Base-by-base conservation (phyloP, 176 grass and related monocot species). In the Raddia distichophylla region DNA sequence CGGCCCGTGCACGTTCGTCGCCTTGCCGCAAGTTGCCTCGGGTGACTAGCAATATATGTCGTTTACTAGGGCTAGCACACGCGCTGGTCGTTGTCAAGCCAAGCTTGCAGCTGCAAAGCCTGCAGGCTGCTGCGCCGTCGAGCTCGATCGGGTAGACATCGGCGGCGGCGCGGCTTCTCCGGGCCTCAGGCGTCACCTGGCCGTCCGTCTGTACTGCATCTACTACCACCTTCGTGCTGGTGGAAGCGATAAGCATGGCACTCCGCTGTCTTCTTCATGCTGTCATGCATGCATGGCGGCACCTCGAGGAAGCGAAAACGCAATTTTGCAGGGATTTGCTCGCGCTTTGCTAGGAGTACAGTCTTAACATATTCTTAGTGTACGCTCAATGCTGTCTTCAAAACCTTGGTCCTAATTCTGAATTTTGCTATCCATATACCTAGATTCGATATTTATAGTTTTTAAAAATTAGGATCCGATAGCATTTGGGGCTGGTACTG, bases 51-150 rank as follows among this genome's bases (percentile, higher is more conserved):
- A 46, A 43, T 4, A 33, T 3, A 43, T 4, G 48, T 3, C 46
- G 51, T 8, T 68, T 56, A 4, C 18, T 5, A 46, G 53, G 67
- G 5, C 49, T 5, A 69, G 13, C 27, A 27, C 27, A 27, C 27
- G 27, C 52, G 5, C 11, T 15, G 15, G 79, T 72, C 40, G 42
- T 60, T 48, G 51, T 70, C 80, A 37, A 42, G 11, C 69, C 66
- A 81, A n/a, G 72, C 19, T 57, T 13, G 34, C 72, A 58, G 66
- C 52, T 27, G 11, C 69, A 53, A 81, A n/a, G 72, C 19, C 42
- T 13, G 34, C 72, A 58, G 66, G 42, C 15, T 73, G 32, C 5
- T 64, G 57, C 9, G 69, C 42, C 11, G 80, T 64, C 80, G 57
- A 60, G n/a, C 43, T 82, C 80, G 27, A 27, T 27, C 60, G 53